A percentile compares a stretch with the other conserved stretches of the same genome.
Evolutionary conservation across 1,139 yeast genomes (phyloP).

Genomic region (Protomyces macrosporus): DNA sequence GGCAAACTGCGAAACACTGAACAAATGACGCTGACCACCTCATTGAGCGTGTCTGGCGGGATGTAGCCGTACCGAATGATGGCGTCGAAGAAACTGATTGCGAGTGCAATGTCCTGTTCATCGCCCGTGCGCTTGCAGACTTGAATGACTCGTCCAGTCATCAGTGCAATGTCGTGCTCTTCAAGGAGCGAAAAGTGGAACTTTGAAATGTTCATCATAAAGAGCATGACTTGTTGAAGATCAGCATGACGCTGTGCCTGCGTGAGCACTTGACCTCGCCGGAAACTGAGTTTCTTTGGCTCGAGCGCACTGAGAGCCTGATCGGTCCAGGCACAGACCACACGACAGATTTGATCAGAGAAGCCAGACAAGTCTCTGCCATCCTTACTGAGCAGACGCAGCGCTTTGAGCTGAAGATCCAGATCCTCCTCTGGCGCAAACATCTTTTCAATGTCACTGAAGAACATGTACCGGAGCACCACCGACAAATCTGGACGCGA

Average conservation of each 20-base stretch:
- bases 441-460: slow-evolving; percentile 52
- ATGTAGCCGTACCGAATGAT: slow-evolving; percentile 48
- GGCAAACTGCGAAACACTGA: slow-evolving; percentile 45
- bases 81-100: slow-evolving; percentile 48
- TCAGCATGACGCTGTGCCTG: slow-evolving; percentile 35
- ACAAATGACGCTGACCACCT: slow-evolving; percentile 48
- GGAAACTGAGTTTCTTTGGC: background rate
- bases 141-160: slow-evolving; percentile 42
- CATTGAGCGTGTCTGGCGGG: slow-evolving; percentile 44
- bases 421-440: slow-evolving; percentile 50
- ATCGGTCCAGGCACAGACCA: slow-evolving; percentile 29
- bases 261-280: slow-evolving; percentile 29
- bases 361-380: slow-evolving; percentile 49
- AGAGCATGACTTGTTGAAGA: slow-evolving; percentile 41
- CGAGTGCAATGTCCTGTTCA: slow-evolving; percentile 42
- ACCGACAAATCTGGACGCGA: slow-evolving; percentile 48
- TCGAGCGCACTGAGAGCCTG: slow-evolving; percentile 9
- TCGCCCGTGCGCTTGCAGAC: slow-evolving; percentile 48
- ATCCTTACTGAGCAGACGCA: slow-evolving; percentile 51
- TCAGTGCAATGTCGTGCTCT: slow-evolving; percentile 41
- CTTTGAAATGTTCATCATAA: slow-evolving; percentile 47
- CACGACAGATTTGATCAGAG: slow-evolving; percentile 32
- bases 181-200: slow-evolving; percentile 49
- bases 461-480: slow-evolving; percentile 51
- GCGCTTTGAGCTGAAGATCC: slow-evolving; percentile 51